These are phyloP conservation scores for Phaeoacremonium minimum DNA, from an alignment of 2,329 filamentous ascomycete species.

Conservation along the genomic window DNA sequence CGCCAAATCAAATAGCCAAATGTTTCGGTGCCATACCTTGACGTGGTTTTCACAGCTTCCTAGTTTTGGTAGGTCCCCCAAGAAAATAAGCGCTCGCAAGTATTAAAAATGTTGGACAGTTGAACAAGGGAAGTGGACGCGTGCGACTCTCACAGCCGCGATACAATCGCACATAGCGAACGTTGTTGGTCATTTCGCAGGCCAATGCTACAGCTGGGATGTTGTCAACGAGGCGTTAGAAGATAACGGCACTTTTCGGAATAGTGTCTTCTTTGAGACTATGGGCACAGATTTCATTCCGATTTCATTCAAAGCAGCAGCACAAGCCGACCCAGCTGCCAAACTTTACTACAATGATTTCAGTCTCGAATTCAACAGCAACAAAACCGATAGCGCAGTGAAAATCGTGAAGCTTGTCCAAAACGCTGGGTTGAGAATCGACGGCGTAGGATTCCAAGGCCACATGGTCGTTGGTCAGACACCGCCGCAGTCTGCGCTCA, in stretches of 20 bases:
- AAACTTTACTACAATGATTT: constrained; percentile 32
- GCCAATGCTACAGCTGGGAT: constrained; percentile 57
- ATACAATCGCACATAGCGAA: constrained; percentile 54
- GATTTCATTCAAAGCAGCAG: constrained; percentile 33
- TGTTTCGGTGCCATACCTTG: constrained; percentile 56
- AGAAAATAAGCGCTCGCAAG: too few species aligned
- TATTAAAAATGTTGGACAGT: too few species aligned
- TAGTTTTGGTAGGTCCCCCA: constrained; percentile 35
- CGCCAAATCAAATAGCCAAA: constrained; percentile 36
- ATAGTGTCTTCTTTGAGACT: constrained; percentile 45
- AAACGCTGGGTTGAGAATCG: constrained; percentile 35
- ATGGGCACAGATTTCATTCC: constrained; percentile 52
- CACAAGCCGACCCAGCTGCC: constrained; percentile 2
- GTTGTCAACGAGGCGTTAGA: constrained; percentile 59
- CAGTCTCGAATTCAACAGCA: constrained; percentile 36
- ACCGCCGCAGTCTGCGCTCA: constrained; percentile 26
- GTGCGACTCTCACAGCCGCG: constrained; percentile 42
- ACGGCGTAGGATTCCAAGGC: constrained; percentile 46
- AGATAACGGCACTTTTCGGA: constrained; percentile 47
- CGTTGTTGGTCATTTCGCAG: constrained; percentile 48
- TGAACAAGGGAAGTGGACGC: constrained; percentile 35
- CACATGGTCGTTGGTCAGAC: constrained; percentile 38
- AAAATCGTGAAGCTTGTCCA: constrained; percentile 25
- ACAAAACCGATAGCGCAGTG: constrained; percentile 26
- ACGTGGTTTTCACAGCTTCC: constrained; percentile 43